Evolutionary conservation across 352 stramenopile genomes (phyloP), one percentile per base, ranked within the genome.

Genomic region (Globisporangium perplexum): DNA sequence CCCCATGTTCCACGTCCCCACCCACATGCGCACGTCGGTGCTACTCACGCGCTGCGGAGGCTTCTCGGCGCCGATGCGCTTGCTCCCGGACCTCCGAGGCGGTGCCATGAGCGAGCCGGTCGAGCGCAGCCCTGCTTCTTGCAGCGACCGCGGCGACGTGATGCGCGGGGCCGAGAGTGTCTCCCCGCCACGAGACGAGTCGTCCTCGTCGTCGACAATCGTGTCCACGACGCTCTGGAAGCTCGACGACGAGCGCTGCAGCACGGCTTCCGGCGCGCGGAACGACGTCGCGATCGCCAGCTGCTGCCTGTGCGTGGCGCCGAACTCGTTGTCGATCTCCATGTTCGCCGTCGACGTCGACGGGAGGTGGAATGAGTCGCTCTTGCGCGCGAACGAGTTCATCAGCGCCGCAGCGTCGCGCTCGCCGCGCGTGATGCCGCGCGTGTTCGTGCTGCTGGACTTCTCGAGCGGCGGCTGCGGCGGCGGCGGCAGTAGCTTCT

Each of bases 1-100:
- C 3, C 80, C 82, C 68, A 96, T 86, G 64, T 96, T 96, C 86
- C 86, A 96, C 23, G 80, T 87, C 6, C 86, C 86, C 5, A 88
- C 74, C 84, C 83, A 96, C 49, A 96, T 71, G 11, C 76, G 69
- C 7, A 93, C 73, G 50, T 93, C 78, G 14, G 56, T 62, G 35
- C 53, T 68, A 39, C 57, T 82, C 17, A 58, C 41, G 31, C 75
- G 68, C 55, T 85, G 77, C 5, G 58, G 31, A 11, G 33, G n/a
- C 28, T 33, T 26, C 3, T 30, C 24, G 59, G 38, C 4, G 48
- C 39, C 8, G 10, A 14, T 1, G 62, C 42, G 3, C 59, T 68
- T 23, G 48, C 44, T 65, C 18, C 39, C 44, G 7, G 26, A 31
- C 11, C 24, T 26, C 3, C 20, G 53, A 38, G 47, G 31, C 11